A percentile compares a stretch with the other conserved stretches of the same genome.
Evolutionary conservation across 805 yeast genomes (phyloP).

Genomic region (Clavispora asparagi): DNA sequence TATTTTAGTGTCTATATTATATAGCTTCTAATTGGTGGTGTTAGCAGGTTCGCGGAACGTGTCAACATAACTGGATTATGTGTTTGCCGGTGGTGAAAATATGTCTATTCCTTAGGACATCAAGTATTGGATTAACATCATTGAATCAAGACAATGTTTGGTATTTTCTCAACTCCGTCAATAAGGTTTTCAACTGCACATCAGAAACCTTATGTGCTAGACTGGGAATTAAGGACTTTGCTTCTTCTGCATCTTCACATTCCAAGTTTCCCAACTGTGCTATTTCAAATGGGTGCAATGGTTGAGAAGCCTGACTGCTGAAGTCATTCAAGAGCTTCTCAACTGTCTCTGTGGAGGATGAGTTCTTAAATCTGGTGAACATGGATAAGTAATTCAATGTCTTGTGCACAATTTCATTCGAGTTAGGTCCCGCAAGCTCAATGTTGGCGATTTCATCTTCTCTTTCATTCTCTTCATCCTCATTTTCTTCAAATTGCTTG

Average conservation of each 20-base stretch:
- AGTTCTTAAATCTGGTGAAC: slow-evolving; percentile 87
- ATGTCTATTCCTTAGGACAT: not conserved
- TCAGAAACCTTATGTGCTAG: slow-evolving; percentile 75
- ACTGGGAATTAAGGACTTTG: slow-evolving; percentile 89
- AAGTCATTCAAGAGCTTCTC: slow-evolving; percentile 80
- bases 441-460: slow-evolving; percentile 43
- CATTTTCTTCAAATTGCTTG: slow-evolving; percentile 19
- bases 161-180: slow-evolving; percentile 75
- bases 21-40: not conserved
- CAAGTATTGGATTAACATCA: not conserved
- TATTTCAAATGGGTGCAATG: slow-evolving; percentile 89
- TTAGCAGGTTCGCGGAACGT: not conserved
- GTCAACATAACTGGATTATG: not conserved
- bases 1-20: not conserved
- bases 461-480: slow-evolving; percentile 35
- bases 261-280: slow-evolving; percentile 89
- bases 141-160: slow-evolving; percentile 36
- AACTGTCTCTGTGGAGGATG: slow-evolving; percentile 89
- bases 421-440: slow-evolving; percentile 61
- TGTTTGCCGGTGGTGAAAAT: not conserved
- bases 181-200: slow-evolving; percentile 77
- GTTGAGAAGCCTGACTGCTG: slow-evolving; percentile 39
- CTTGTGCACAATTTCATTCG: slow-evolving; percentile 85
- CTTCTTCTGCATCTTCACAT: slow-evolving; percentile 97
- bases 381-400: slow-evolving; percentile 81